Evolutionary conservation across 148 eudicot species (phyloP), one percentile per base, ranked within the genome.

Genomic region (Rheum nobile): DNA sequence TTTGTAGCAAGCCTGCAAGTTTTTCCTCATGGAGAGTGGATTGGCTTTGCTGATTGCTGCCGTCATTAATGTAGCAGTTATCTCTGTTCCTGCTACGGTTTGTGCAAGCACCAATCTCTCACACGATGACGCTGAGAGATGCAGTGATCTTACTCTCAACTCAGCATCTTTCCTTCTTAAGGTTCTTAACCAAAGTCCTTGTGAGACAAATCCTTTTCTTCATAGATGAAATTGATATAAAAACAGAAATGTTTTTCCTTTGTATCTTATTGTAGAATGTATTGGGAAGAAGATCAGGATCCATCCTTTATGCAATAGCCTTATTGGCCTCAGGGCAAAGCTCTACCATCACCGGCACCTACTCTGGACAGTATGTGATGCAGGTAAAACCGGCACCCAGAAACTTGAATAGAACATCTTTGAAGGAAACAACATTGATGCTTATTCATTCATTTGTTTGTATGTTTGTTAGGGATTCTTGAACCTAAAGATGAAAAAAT

Each of bases 291-390:
- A 91, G 83, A 82, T 77, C 90, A 16, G 88, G 93, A 35, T 82
- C 93, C 0, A 87, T 77, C n/a, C 63, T 94, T 4, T 91, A 94
- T 72, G 91, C 89, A 28, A 74, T 94, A 47, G 96, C 98, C 9
- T 76, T 94, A 22, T 76, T 94, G 47, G 98, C 98, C 72, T 94
- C 97, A 0, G 98, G 98, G 4, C 96, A 94, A 75, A 94, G 98
- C 75, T 94, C 98, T 17, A 78, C 96, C 52, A 94, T 94, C 75
- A 88, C 96, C 4, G 96, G 97, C 17, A 94, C 98, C 32, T 94
- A 91, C 86, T 96, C 97, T 70, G 97, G 98, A 35, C 98, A 94
- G 75, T 94, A 70, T 69, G 86, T 94, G 70, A 91, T 94, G 98
- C 93, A 94, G 91, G 96, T 88, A 63, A 21, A 16, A 21, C 43